Conservation (phyloP, 805 yeast species). For the Saccharomycopsis microspora region DNA sequence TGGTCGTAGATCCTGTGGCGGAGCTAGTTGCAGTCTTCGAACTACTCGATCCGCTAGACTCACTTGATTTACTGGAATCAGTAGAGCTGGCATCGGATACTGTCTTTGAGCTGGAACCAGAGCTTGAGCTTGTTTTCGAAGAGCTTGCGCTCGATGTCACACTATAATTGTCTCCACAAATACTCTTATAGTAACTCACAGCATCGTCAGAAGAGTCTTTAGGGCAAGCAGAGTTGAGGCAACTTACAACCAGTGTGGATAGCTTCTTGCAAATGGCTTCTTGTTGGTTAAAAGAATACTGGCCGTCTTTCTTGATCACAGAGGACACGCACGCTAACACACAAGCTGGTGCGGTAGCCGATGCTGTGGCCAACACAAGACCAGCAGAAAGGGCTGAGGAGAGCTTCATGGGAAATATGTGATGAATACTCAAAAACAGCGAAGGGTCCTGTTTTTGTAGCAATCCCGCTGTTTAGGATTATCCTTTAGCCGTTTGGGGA, state of each 20-base stretch:
- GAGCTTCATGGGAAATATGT: not conserved
- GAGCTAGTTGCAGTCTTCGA: not conserved
- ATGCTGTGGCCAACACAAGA: not conserved
- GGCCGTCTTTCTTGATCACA: constrained; percentile 33
- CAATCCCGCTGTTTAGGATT: too few relatives aligned
- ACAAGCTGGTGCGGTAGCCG: constrained; percentile 75
- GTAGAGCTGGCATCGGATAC: not conserved
- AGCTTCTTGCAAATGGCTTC: constrained; percentile 39
- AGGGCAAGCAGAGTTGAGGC: constrained; percentile 66
- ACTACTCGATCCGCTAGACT: not conserved
- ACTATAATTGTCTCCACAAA: constrained; percentile 36
- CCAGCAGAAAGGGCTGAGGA: not conserved
- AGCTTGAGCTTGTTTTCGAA: constrained; percentile 7
- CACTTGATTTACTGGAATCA: not conserved
- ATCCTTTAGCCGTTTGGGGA: too few relatives aligned
- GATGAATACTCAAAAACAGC: not conserved
- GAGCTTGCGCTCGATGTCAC: constrained; percentile 12
- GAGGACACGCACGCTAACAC: constrained; percentile 77
- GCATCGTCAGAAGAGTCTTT: constrained; percentile 48
- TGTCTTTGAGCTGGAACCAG: constrained; percentile 3
- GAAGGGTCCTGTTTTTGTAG: too few relatives aligned
- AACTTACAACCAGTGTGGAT: constrained; percentile 38
- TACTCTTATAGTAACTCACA: constrained; percentile 38
- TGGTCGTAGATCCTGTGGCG: constrained; percentile 13
- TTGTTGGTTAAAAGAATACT: constrained; percentile 13